Base-by-base conservation (phyloP, 2,329 filamentous ascomycete genomes). In the Monosporascus ibericus region DNA sequence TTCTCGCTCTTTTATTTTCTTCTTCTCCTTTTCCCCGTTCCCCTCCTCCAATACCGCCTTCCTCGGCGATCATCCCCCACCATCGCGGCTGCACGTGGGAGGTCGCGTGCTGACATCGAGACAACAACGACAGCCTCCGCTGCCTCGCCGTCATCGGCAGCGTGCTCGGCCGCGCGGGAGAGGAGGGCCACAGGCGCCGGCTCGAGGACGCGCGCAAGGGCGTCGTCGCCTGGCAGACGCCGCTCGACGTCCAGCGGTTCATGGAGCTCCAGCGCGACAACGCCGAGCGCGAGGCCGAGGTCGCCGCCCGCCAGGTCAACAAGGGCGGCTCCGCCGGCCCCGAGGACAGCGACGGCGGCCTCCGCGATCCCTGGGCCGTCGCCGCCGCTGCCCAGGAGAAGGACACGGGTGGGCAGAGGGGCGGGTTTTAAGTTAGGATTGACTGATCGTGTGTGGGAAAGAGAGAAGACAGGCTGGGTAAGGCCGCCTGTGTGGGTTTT, bases 91-190 rank as follows among this genome's bases (percentile, higher is more conserved):
- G 15, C 25, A 18, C 44, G 11, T 46, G 9, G 8, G 17, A 18
- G 38, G 3, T 27, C 36, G 5, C 17, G 9, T 50, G 44, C 67
- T 73, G 60, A 70, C 52, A 34, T 27, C 11, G 38, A 1, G 37
- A 1, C 20, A 34, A 49, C 40, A 6, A 20, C 40, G 20, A 52
- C 55, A 95, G 91, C 81, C 72, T 96, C 60, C 87, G 94, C 55
- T 86, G 86, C 58, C 81, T 91, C 48, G 83, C 87, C 61, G 79
- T 96, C 55, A 89, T 99, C 61, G 88, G 86, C 4, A 91, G 91
- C 50, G 86, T 94, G 1, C 78, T 99, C 38, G 92, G 92, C 40
- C 82, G 87, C 49, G 94, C 94, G 1, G 94, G 89, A 9, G 77
- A 95, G 72, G 76, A 81, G 49, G 94, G 94, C 38, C 85, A 91